Base-by-base conservation (phyloP, 345 rosid species). In the Syzygium jambos region DNA sequence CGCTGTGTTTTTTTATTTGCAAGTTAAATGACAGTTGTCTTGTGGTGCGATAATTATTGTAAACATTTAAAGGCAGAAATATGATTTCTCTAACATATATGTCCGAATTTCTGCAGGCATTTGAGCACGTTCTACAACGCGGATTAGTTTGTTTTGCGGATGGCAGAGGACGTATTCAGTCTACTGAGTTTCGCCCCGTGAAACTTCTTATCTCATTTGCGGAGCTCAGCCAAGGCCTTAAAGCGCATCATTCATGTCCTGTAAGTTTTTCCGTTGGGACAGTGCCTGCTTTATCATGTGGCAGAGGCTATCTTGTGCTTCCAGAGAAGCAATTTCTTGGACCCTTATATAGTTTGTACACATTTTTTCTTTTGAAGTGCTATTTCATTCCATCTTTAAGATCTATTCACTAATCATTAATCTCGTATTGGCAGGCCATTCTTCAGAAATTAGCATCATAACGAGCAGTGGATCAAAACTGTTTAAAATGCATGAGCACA, bases 161-260 rank as follows among this genome's bases (percentile, higher is more conserved):
- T 93, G 94, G 87, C 89, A 92, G 95, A 93, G 94, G 93, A 59
- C 91, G 91, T 30, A 89, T 87, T 89, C 99, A 95, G 89, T 92
- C 95, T 61, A 88, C 93, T 63, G 98, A 97, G 88, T 94, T 92
- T 89, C 97, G 96, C 77, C 92, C 91, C 3, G 94, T 93, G 86
- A 97, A 94, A 94, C 95, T 96, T 89, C 91, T 97, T 27, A 89
- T 96, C 89, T 94, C 98, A 68, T 90, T 89, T 59, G 89, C 87
- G 77, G 98, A 96, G 91, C 97, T 97, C 61, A 90, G 91, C 77
- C 93, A 93, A 85, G 99, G 96, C 82, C 90, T 97, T 91, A 95
- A 92, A 90, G 94, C 96, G 34, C 93, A 95, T 89, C 89, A 89
- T n/a, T 95, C 95, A 21, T 97, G 99, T 91, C 99, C 99, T 53